A percentile compares a stretch with the other conserved stretches of the same genome.
These are phyloP conservation scores for Thraustochytrium sp. DNA, from an alignment of 352 stramenopile genomes.

Conservation along the genomic window DNA sequence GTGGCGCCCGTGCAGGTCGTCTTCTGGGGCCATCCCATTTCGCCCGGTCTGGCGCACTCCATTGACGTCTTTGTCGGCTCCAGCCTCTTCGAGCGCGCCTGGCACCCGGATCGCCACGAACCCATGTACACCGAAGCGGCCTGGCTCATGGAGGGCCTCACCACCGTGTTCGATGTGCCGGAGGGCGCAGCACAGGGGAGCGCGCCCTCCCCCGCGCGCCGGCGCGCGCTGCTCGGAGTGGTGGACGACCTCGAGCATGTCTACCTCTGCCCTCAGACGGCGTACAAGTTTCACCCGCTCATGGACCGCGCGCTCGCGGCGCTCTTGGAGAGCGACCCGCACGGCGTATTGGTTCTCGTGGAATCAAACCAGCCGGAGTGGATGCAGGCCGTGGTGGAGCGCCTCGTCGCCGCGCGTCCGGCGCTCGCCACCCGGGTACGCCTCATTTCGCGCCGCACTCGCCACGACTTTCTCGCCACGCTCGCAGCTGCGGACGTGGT, in stretches of 20 bases:
- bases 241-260: slow-evolving; percentile 50
- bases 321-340: slow-evolving; percentile 23
- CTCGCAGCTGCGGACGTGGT: slow-evolving; percentile 62
- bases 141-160: slow-evolving; percentile 63
- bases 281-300: slow-evolving; percentile 34
- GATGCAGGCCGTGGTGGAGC: neutral
- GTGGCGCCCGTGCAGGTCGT: slow-evolving; percentile 64
- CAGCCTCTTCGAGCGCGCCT: slow-evolving; percentile 38
- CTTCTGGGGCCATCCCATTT: slow-evolving; percentile 77
- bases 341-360: slow-evolving; percentile 49
- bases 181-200: no score
- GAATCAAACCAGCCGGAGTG: slow-evolving; percentile 51
- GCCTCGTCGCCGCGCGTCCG: neutral
- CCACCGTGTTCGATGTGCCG: slow-evolving; percentile 58
- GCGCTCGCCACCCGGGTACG: slow-evolving; percentile 51
- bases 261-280: slow-evolving; percentile 54
- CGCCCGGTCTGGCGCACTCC: slow-evolving; percentile 59
- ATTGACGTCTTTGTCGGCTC: slow-evolving; percentile 73
- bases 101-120: slow-evolving; percentile 49
- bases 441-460: slow-evolving; percentile 59
- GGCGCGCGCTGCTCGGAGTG: neutral
- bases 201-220: neutral
- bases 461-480: slow-evolving; percentile 59
- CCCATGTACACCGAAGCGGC: slow-evolving; percentile 62
- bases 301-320: slow-evolving; percentile 13